A percentile compares a stretch with the other conserved stretches of the same genome.
Conservation (phyloP, 2,329 filamentous ascomycete genomes). For the Alternaria brassicae region DNA sequence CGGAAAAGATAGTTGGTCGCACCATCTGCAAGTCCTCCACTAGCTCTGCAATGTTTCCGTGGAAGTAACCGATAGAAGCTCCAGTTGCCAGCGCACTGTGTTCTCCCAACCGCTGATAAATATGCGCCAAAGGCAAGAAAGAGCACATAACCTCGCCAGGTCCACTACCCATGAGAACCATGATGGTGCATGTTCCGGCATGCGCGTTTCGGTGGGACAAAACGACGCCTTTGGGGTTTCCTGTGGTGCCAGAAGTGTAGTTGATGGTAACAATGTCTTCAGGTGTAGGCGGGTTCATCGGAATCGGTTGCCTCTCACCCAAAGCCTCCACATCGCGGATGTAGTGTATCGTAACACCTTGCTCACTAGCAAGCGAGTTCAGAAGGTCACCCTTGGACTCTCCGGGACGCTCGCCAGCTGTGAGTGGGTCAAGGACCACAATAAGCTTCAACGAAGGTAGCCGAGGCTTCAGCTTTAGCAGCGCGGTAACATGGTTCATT, state of each 20-base stretch:
- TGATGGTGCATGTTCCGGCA: conserved; percentile 69
- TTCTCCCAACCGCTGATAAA: conserved; percentile 86
- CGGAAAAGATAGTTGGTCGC: conserved; percentile 81
- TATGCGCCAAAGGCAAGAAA: conserved; percentile 93
- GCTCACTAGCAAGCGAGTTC: conserved; percentile 73
- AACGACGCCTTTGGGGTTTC: conserved; percentile 81
- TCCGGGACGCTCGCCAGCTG: conserved; percentile 76
- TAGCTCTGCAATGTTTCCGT: conserved; percentile 84
- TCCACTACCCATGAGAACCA: conserved; percentile 61
- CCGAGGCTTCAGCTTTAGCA: conserved; percentile 80
- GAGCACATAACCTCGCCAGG: conserved; percentile 75
- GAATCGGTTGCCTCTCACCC: conserved; percentile 72
- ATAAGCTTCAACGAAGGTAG: conserved; percentile 86
- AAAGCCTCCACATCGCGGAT: conserved; percentile 82
- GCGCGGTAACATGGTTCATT: conserved; percentile 78
- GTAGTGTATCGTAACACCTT: conserved; percentile 80
- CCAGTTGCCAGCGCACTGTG: conserved; percentile 76
- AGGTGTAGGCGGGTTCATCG: conserved; percentile 73
- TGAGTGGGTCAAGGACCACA: conserved; percentile 82
- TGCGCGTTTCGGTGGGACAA: conserved; percentile 84
- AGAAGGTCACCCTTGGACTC: conserved; percentile 82
- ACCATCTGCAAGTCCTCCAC: conserved; percentile 91
- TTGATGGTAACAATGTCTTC: conserved; percentile 88
- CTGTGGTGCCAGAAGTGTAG: conserved; percentile 87
- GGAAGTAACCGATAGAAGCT: conserved; percentile 86